Conservation (phyloP, 106 monocot genomes). For the Triglochin maritima region DNA sequence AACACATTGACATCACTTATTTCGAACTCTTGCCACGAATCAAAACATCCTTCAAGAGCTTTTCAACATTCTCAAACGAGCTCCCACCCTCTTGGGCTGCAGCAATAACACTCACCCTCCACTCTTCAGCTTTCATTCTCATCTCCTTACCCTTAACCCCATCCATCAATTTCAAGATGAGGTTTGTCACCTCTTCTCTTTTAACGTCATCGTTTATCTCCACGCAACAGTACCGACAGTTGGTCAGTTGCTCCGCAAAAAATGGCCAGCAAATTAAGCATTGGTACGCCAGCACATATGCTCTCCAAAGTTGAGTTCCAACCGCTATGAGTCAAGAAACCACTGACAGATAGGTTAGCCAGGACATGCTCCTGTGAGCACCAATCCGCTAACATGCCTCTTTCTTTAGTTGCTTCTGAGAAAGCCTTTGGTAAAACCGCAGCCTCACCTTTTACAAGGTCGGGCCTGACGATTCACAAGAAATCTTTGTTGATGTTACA, state of each 20-base stretch:
- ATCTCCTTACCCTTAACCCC: slow-evolving; percentile 12
- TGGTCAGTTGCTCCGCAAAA: slow-evolving; percentile 17
- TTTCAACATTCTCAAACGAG: too few relatives aligned
- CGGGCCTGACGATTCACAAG: slow-evolving; percentile 15
- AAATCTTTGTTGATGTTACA: slow-evolving; percentile 4
- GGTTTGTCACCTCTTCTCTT: slow-evolving; percentile 7
- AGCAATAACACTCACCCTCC: slow-evolving; percentile 2
- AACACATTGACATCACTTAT: too few relatives aligned
- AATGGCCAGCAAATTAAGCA: slow-evolving; percentile 19
- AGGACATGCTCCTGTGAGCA: slow-evolving; percentile 16
- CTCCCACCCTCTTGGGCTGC: too few relatives aligned
- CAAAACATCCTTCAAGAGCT: too few relatives aligned
- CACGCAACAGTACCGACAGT: slow-evolving; percentile 4
- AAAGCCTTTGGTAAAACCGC: slow-evolving; percentile 10
- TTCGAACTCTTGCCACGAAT: too few relatives aligned
- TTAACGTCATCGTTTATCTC: slow-evolving; percentile 7
- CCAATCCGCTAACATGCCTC: slow-evolving; percentile 9
- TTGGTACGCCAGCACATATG: slow-evolving; percentile 8
- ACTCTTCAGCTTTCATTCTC: background rate
- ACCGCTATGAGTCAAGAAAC: slow-evolving; percentile 17
- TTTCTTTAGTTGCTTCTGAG: background rate
- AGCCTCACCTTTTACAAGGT: slow-evolving; percentile 6
- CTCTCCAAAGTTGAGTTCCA: slow-evolving; percentile 24
- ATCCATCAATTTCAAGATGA: slow-evolving; percentile 1
- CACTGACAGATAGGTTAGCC: slow-evolving; percentile 6